These are phyloP conservation scores for Backusella macrospora DNA, from an alignment of 192 early-diverging fungal species.

Conservation along the genomic window DNA sequence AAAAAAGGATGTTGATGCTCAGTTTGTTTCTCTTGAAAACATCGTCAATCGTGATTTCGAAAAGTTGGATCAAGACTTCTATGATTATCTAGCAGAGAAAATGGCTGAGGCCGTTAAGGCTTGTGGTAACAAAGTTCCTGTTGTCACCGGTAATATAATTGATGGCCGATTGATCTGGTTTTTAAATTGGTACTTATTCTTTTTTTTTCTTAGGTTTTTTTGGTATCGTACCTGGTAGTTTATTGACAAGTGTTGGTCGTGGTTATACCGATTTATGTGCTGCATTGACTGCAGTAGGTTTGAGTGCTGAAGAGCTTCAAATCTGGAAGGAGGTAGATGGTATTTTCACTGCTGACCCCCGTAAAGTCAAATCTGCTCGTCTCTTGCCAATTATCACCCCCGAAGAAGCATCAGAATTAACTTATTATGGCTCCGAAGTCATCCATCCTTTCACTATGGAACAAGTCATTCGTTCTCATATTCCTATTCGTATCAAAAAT, in stretches of 20 bases:
- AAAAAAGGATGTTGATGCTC: conserved; percentile 69
- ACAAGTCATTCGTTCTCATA: conserved; percentile 93
- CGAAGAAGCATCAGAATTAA: conserved; percentile 97
- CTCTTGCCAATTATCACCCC: conserved; percentile 93
- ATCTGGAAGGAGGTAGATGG: conserved; percentile 99
- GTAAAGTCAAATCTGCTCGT: conserved; percentile 87
- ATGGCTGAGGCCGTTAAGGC: conserved; percentile 62
- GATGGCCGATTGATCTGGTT: conserved; percentile 12
- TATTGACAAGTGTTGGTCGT: conserved; percentile 90
- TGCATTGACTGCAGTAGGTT: conserved; percentile 89
- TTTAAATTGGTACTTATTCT: not conserved
- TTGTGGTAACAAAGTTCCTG: conserved; percentile 74
- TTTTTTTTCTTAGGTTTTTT: conserved; percentile 72
- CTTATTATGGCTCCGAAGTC: conserved; percentile 94
- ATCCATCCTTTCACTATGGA: conserved; percentile 99
- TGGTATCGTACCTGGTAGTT: conserved; percentile 94
- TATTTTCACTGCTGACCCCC: conserved; percentile 98
- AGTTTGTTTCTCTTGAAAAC: conserved; percentile 88
- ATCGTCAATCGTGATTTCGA: conserved; percentile 85
- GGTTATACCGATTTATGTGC: conserved; percentile 99
- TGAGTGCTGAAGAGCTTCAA: conserved; percentile 90
- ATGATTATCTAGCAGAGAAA: conserved; percentile 82
- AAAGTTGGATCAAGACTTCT: conserved; percentile 88
- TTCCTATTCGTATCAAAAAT: conserved; percentile 99
- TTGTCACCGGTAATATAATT: conserved; percentile 74